Evolutionary conservation across 2,329 filamentous ascomycete genomes (phyloP).

Genomic region (Xenoacremonium recifei): DNA sequence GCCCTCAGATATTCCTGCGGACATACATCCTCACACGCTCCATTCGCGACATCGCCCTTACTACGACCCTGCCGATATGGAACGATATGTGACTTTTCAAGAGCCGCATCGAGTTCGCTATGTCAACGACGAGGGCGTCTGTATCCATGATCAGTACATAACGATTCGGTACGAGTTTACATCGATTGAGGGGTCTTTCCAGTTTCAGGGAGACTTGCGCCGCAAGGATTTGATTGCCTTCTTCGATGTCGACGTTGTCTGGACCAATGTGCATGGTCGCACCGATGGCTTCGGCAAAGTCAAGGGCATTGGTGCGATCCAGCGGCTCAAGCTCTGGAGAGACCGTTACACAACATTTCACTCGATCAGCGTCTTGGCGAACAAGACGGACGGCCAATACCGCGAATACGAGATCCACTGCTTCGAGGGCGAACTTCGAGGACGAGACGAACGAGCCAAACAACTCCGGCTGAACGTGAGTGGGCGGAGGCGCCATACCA

Average conservation of each 20-base stretch:
- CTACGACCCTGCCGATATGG: constrained; percentile 48
- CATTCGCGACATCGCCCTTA: constrained; percentile 51
- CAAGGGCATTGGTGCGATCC: constrained; percentile 49
- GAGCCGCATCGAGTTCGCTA: constrained; percentile 49
- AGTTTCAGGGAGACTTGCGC: constrained; percentile 49
- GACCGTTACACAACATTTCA: constrained; percentile 48
- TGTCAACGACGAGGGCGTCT: constrained; percentile 43
- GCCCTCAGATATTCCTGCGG: constrained; percentile 42
- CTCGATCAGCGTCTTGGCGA: constrained; percentile 47
- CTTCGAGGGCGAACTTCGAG: constrained; percentile 47
- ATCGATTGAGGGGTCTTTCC: constrained; percentile 44
- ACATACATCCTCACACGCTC: constrained; percentile 48
- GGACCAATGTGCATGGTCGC: constrained; percentile 49
- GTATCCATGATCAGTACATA: constrained; percentile 47
- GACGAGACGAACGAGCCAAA: constrained; percentile 44
- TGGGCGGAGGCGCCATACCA: constrained; percentile 38
- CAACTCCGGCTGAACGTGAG: constrained; percentile 43
- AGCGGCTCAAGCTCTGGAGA: constrained; percentile 52
- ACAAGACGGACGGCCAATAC: constrained; percentile 44
- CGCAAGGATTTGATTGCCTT: constrained; percentile 48
- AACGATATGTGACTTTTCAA: constrained; percentile 47
- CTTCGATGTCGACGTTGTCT: constrained; percentile 52
- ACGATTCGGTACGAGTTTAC: constrained; percentile 52
- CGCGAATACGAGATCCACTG: constrained; percentile 47
- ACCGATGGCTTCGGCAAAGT: constrained; percentile 51